Conservation (phyloP, 768 basidiomycete genomes). For the Russula emetica region DNA sequence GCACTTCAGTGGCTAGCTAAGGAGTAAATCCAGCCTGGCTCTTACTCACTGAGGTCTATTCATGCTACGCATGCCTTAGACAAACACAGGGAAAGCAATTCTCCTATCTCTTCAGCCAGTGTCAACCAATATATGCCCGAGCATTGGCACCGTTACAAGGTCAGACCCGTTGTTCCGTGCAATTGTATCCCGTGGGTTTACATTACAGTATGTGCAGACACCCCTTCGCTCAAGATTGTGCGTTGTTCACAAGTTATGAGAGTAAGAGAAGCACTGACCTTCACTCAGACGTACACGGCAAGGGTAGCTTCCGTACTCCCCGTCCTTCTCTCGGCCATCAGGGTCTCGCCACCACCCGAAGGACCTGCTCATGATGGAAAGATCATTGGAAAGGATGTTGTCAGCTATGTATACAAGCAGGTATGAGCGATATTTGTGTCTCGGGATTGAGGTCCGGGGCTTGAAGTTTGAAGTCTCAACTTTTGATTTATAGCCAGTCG, state of each 20-base stretch:
- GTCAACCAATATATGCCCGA: constrained; percentile 87
- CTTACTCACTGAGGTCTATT: background rate
- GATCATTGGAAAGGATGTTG: constrained; percentile 63
- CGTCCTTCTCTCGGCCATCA: constrained; percentile 78
- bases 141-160: constrained; percentile 78
- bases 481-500: constrained; percentile 52
- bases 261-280: background rate
- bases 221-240: constrained; percentile 81
- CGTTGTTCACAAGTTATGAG: constrained; percentile 29
- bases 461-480: background rate
- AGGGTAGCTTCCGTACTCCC: constrained; percentile 74
- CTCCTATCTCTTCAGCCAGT: constrained; percentile 89
- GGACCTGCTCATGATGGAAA: constrained; percentile 72
- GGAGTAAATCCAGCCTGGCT: constrained; percentile 32
- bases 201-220: constrained; percentile 47
- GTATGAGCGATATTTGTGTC: constrained; percentile 37
- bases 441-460: background rate
- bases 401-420: constrained; percentile 75
- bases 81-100: constrained; percentile 83
- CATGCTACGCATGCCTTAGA: constrained; percentile 36
- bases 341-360: constrained; percentile 67
- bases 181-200: background rate
- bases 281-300: constrained; percentile 73
- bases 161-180: constrained; percentile 28
- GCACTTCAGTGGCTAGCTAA: constrained; percentile 55